A percentile compares a stretch with the other conserved stretches of the same genome.
Evolutionary conservation across 73 alveolate species (phyloP).

Genomic region (Paramecium sexaurelia): DNA sequence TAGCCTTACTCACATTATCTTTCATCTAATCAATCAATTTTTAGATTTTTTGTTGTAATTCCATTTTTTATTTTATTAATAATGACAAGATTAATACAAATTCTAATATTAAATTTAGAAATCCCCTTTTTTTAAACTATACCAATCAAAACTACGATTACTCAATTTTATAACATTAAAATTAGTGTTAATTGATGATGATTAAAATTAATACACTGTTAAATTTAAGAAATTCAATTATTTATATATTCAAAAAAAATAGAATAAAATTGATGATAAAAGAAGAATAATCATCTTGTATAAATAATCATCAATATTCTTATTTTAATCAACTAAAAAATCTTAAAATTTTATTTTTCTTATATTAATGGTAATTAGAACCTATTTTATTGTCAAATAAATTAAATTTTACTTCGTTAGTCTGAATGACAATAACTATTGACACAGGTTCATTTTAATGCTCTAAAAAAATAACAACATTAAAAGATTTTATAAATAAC

Average conservation of each 20-base stretch:
- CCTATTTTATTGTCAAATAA: neutral
- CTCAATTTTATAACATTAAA: neutral
- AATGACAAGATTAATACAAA: neutral
- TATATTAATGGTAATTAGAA: neutral
- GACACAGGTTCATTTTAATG: no score
- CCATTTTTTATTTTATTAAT: slow-evolving; percentile 39
- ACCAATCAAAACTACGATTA: neutral
- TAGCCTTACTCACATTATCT: slow-evolving; percentile 9
- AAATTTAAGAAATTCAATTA: neutral
- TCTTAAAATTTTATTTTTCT: neutral
- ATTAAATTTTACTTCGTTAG: neutral
- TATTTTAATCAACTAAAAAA: neutral
- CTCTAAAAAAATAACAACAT: no score
- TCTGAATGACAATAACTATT: neutral
- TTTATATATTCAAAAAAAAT: neutral
- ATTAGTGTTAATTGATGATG: neutral
- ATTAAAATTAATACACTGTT: neutral
- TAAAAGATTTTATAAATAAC: no score
- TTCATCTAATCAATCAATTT: slow-evolving; percentile 35
- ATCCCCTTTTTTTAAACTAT: neutral
- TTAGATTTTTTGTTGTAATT: neutral
- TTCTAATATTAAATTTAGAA: neutral
- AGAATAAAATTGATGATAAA: neutral
- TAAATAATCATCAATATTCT: neutral
- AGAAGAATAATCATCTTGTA: neutral